These are phyloP conservation scores for Cydonia oblonga DNA, from an alignment of 331 rosid species.

Conservation along the genomic window DNA sequence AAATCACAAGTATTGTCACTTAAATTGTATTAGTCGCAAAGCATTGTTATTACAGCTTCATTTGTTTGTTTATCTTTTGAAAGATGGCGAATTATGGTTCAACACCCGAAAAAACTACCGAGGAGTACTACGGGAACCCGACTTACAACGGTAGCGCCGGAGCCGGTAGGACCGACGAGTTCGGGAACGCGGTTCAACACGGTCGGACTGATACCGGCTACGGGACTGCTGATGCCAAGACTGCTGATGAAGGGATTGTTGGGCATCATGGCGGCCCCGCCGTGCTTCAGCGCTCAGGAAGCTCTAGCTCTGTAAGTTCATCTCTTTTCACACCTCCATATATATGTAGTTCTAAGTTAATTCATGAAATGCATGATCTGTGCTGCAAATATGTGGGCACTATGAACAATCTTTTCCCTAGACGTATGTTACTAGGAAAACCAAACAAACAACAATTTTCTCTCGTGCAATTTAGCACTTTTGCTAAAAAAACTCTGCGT, in stretches of 20 bases:
- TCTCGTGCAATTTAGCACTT: no score
- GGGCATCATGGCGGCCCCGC: not conserved
- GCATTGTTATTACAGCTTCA: no score
- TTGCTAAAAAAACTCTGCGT: no score
- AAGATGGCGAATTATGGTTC: no score
- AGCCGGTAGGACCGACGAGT: not conserved
- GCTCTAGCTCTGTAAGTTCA: conserved; percentile 2
- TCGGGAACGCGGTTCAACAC: not conserved
- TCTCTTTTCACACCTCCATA: not conserved
- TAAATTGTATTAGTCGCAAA: no score
- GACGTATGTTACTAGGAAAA: not conserved
- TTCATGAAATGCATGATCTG: no score
- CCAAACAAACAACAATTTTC: no score
- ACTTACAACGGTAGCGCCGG: not conserved
- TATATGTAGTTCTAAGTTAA: not conserved
- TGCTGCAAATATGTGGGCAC: no score
- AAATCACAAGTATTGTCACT: no score
- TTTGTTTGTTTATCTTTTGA: no score
- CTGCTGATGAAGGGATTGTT: not conserved
- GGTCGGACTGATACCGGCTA: not conserved
- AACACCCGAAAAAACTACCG: not conserved
- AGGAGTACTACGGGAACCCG: not conserved
- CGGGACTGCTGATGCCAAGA: not conserved
- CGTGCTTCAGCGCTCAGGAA: conserved; percentile 2
- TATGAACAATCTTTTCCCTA: not conserved